These are phyloP conservation scores for Cryphonectria nitschkei DNA, from an alignment of 2,329 filamentous ascomycete genomes.

Conservation along the genomic window DNA sequence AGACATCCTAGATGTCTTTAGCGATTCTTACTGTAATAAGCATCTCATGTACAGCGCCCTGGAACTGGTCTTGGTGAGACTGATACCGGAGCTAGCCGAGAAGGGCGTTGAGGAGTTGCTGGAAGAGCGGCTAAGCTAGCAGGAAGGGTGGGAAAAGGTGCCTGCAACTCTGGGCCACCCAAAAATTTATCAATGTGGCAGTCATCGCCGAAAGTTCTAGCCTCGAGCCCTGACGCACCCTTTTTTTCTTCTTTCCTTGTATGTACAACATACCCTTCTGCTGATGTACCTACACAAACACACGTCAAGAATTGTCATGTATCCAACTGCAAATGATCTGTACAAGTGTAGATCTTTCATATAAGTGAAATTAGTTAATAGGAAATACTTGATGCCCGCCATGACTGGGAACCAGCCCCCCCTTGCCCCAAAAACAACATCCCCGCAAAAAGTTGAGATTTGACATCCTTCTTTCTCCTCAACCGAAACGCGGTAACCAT, in stretches of 20 bases:
- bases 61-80: slow-evolving; percentile 77
- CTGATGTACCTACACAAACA: background rate
- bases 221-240: background rate
- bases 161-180: background rate
- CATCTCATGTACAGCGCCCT: slow-evolving; percentile 83
- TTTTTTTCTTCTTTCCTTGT: background rate
- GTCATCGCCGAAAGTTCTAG: background rate
- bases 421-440: background rate
- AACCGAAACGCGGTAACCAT: background rate
- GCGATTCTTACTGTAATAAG: slow-evolving; percentile 88
- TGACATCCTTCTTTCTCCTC: background rate
- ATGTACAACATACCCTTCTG: background rate
- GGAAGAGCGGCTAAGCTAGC: slow-evolving; percentile 65
- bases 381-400: background rate
- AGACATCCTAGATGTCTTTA: slow-evolving; percentile 72
- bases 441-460: slow-evolving; percentile 1
- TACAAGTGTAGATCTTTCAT: background rate
- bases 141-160: background rate
- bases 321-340: slow-evolving; percentile 9
- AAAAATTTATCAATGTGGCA: background rate
- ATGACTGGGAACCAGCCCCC: background rate
- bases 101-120: slow-evolving; percentile 72
- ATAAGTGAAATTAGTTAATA: background rate
- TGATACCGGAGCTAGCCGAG: slow-evolving; percentile 83
- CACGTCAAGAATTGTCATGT: background rate